Base-by-base conservation (phyloP, 2,329 filamentous ascomycete genomes). In the Chrysoporthe cubensis region DNA sequence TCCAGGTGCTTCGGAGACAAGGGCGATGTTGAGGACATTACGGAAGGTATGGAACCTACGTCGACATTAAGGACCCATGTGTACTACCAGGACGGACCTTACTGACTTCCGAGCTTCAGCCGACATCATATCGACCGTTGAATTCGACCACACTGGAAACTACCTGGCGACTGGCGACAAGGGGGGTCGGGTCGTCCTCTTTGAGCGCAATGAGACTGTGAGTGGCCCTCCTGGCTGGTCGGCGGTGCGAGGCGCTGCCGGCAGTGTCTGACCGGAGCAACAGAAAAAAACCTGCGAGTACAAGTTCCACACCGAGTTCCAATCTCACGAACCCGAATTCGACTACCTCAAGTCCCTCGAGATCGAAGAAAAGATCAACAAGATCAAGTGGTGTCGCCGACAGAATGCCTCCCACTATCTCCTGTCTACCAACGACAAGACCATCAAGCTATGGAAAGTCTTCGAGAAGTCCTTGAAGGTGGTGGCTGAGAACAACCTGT, bases 221-320 rank as follows among this genome's bases (percentile, higher is more conserved):
- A 77, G 89, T 82, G 46, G n/a, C 18, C 18, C 48, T 16, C 18
- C 26, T 37, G 46, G 14, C 59, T 50, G 48, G 34, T 40, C 56
- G 26, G 21, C 54, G 59, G 43, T 44, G 54, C 57, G 42, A 48
- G 58, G 42, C 26, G 26, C 50, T 50, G 43, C 34, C 44, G 52
- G 52, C 56, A n/a, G 43, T 58, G 65, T 69, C 80, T 83, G 75
- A 84, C 74, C 61, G 58, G 57, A 48, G 56, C 61, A 54, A 70
- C 77, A 97, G 94, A 98, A 99, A 90, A 99, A 98, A 89, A 98
- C 96, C 62, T 99, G 96, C 88, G 96, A 99, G 82, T 99, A 99
- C 87, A 99, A 98, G 81, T 99, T 99, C 80, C 96, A 99, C 81
- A 99, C 96, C 80, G 96, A 99, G 79, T 99, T 99, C 76, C 96